Percentiles rank a stretch among this genome's conserved stretches.
Evolutionary conservation across 31 red algal species (phyloP).

Genomic region (Asparagopsis taxiformis): DNA sequence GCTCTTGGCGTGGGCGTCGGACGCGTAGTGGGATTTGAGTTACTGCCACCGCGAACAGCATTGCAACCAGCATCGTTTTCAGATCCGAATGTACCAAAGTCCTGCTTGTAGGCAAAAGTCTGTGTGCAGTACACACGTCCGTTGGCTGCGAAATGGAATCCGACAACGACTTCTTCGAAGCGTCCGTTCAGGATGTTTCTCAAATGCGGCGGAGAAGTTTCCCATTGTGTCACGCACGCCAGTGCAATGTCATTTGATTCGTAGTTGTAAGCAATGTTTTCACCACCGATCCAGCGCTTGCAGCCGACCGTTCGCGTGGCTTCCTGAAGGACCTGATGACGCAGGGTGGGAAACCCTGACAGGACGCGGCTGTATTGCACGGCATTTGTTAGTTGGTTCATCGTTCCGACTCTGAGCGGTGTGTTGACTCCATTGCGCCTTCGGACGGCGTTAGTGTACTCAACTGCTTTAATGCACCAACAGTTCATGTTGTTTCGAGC

Average conservation of each 20-base stretch:
- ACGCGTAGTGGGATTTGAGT: too few relatives aligned
- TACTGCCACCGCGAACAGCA: too few relatives aligned
- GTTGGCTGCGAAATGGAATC: slow-evolving; percentile 8
- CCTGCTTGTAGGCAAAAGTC: slow-evolving; percentile 26
- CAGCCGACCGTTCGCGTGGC: slow-evolving; percentile 27
- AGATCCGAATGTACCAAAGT: slow-evolving; percentile 7
- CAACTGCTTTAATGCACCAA: slow-evolving; percentile 34
- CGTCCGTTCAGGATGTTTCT: slow-evolving; percentile 13
- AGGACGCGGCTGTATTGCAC: slow-evolving; percentile 2
- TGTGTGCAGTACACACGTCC: slow-evolving; percentile 43
- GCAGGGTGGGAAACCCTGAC: slow-evolving; percentile 2
- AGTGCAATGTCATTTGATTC: slow-evolving; percentile 14
- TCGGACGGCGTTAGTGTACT: slow-evolving; percentile 33
- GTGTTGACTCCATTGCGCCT: slow-evolving; percentile 1
- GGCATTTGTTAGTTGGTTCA: slow-evolving; percentile 25
- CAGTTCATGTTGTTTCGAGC: slow-evolving; percentile 8
- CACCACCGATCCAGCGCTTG: slow-evolving; percentile 14
- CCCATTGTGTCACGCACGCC: slow-evolving; percentile 36
- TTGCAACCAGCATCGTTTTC: slow-evolving; percentile 10
- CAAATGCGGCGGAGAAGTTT: slow-evolving; percentile 8
- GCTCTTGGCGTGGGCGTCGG: background rate
- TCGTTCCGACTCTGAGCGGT: slow-evolving; percentile 11
- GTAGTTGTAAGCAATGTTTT: slow-evolving; percentile 41
- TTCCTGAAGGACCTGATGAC: slow-evolving; percentile 20
- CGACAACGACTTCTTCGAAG: slow-evolving; percentile 28